Evolutionary conservation across 108 stramenopile genomes (phyloP), one percentile per base, ranked within the genome.

Genomic region (Nitzschia palea): DNA sequence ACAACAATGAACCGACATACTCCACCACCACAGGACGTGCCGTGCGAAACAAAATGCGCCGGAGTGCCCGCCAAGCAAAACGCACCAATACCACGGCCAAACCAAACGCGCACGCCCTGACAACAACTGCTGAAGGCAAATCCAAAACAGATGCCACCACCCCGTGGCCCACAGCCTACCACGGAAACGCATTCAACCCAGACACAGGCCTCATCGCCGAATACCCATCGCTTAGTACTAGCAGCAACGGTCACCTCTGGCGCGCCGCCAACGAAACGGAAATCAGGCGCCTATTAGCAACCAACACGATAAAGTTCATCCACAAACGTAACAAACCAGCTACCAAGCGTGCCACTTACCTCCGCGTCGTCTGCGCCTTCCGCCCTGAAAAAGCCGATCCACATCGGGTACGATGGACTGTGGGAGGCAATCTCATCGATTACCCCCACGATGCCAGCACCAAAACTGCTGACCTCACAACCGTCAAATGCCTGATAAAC

Each of bases 401-500:
- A 8, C 22, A 42, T 12, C 73, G 72, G 2, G 51, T 47, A 1
- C 78, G 71, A 9, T 30, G 71, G 31, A 84, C 76, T 3, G 67
- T 68, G 22, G 67, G 76, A 20, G 64, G 83, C 48, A 55, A 80
- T 30, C 63, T n/a, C n/a, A n/a, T n/a, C n/a, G n/a, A n/a, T n/a
- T n/a, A n/a, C n/a, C n/a, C n/a, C n/a, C n/a, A n/a, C 0, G 70
- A 73, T n/a, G 62, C 44, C 2, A 51, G 44, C 40, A 73, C 85
- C 0, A 67, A 71, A 5, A 71, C 78, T 6, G 79, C 79, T 0
- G 72, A 68, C 45, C 32, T 86, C 3, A 44, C 62, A 12, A 65
- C 78, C 17, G 71, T 67, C 3, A 86, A 86, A 59, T 22, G 74
- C 20, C 63, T 78, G 0, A 29, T 86, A 67, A 86, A 81, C 68